A percentile compares a stretch with the other conserved stretches of the same genome.
Evolutionary conservation across 1,284 basidiomycete species (phyloP).

Genomic region (Tremellales sp.): DNA sequence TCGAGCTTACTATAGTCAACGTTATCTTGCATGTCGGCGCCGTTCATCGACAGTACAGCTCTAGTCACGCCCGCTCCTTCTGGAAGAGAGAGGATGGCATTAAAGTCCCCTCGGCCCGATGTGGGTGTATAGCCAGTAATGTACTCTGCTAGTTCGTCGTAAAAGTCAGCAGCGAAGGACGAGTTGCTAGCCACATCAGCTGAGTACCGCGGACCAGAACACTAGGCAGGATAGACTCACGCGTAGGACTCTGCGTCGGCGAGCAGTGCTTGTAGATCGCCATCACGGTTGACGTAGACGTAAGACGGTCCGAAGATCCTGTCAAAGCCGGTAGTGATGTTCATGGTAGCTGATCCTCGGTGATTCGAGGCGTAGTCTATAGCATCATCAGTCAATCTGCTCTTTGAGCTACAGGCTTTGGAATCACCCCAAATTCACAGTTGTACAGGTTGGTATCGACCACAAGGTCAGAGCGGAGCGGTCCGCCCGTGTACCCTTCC

Average conservation of each 20-base stretch:
- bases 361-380: conserved; percentile 27
- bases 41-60: conserved; percentile 26
- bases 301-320: conserved; percentile 34
- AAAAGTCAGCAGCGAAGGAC: conserved; percentile 28
- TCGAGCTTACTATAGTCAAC: conserved; percentile 9
- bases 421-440: no score
- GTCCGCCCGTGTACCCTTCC: conserved; percentile 34
- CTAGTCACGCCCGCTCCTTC: conserved; percentile 18
- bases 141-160: conserved; percentile 30
- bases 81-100: conserved; percentile 22
- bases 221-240: neutral
- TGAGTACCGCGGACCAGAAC: neutral
- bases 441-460: conserved; percentile 38
- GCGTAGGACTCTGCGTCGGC: conserved; percentile 7
- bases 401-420: no score
- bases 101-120: conserved; percentile 20
- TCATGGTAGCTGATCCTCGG: conserved; percentile 25
- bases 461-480: conserved; percentile 27
- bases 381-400: neutral
- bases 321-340: conserved; percentile 37
- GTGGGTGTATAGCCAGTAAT: conserved; percentile 26
- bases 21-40: conserved; percentile 34
- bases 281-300: conserved; percentile 10
- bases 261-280: conserved; percentile 4
- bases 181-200: conserved; percentile 5